Evolutionary conservation across 495 filamentous ascomycete species (phyloP).

Genomic region (Xylaria intraflava): DNA sequence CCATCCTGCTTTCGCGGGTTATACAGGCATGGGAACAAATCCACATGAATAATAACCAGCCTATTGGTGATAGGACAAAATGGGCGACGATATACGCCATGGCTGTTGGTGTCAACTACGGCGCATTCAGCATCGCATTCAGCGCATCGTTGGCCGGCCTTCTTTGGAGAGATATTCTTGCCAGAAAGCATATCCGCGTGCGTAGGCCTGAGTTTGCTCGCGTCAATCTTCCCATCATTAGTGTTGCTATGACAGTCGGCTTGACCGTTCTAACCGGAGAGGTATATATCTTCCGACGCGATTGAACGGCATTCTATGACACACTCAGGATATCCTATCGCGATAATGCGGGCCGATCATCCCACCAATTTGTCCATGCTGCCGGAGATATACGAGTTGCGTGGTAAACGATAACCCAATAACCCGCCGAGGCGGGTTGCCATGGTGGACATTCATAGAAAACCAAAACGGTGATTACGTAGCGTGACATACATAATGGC

Average conservation of each 20-base stretch:
- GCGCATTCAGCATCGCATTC: conserved; percentile 61
- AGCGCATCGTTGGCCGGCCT: conserved; percentile 60
- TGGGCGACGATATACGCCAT: conserved; percentile 63
- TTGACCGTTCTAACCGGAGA: conserved; percentile 52
- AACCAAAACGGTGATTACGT: no score
- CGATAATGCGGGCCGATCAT: neutral
- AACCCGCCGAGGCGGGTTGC: no score
- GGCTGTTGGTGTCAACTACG: conserved; percentile 63
- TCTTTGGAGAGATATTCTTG: conserved; percentile 60
- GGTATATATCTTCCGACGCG: conserved; percentile 42
- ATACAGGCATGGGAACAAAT: conserved; percentile 58
- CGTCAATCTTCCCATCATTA: conserved; percentile 61
- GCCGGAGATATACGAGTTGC: no score
- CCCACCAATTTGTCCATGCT: neutral
- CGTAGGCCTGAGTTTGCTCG: conserved; percentile 52
- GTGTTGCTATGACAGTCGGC: conserved; percentile 57
- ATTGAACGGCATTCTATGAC: neutral
- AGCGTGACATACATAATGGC: no score
- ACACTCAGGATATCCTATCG: neutral
- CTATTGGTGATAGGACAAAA: conserved; percentile 52
- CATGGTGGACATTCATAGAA: no score
- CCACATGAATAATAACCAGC: conserved; percentile 33
- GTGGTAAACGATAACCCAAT: no score
- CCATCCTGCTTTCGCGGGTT: conserved; percentile 58
- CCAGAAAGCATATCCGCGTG: conserved; percentile 55